These are phyloP conservation scores for Blastobotrys persicus DNA, from an alignment of 1,139 yeast genomes.

Conservation along the genomic window DNA sequence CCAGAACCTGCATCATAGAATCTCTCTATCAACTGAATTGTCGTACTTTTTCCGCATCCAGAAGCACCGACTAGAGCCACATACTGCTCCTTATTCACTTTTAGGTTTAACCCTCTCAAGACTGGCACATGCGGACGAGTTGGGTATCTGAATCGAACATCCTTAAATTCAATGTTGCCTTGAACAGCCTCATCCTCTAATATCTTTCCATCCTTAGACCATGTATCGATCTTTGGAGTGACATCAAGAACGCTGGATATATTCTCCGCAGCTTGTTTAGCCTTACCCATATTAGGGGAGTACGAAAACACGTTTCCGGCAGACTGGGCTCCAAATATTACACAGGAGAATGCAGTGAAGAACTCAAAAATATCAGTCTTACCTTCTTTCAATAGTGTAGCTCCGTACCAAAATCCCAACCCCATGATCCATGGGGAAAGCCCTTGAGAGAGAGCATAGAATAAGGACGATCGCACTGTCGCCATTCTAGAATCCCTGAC, in stretches of 20 bases:
- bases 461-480: slow-evolving; percentile 32
- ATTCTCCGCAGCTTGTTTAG: slow-evolving; percentile 64
- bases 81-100: slow-evolving; percentile 74
- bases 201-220: slow-evolving; percentile 54
- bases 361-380: slow-evolving; percentile 33
- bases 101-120: slow-evolving; percentile 62
- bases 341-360: slow-evolving; percentile 42
- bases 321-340: slow-evolving; percentile 81
- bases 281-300: slow-evolving; percentile 65
- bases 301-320: slow-evolving; percentile 86
- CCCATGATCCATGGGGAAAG: slow-evolving; percentile 40
- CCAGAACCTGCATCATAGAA: slow-evolving; percentile 79
- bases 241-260: slow-evolving; percentile 71
- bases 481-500: slow-evolving; percentile 31
- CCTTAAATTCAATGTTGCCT: slow-evolving; percentile 61
- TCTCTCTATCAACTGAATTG: slow-evolving; percentile 75
- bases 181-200: slow-evolving; percentile 37
- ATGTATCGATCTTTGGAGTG: slow-evolving; percentile 54
- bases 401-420: slow-evolving; percentile 42
- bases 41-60: slow-evolving; percentile 92
- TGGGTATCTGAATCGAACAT: slow-evolving; percentile 79
- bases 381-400: slow-evolving; percentile 33
- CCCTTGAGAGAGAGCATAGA: slow-evolving; percentile 39
- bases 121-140: slow-evolving; percentile 76
- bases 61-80: slow-evolving; percentile 95